phyloP scores from a whole-genome alignment of 768 basidiomycete species.

The Clavulina sp. region DNA sequence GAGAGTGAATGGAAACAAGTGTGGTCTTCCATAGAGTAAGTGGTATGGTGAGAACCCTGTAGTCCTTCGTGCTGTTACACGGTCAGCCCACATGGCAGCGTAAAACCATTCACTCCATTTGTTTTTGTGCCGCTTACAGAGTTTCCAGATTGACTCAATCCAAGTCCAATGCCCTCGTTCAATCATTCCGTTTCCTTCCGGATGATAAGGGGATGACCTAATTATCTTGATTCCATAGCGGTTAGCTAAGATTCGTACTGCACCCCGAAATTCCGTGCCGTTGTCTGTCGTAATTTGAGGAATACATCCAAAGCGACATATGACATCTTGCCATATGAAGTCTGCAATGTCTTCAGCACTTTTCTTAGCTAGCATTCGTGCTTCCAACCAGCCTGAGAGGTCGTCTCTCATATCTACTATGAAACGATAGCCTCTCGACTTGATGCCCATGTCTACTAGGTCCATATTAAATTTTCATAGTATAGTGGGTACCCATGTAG shows the following conservation, averaged over 20 bases:
- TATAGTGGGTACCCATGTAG: not conserved
- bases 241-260: not conserved
- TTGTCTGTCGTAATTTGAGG: not conserved
- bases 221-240: not conserved
- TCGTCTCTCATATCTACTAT: not conserved
- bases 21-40: slow-evolving; percentile 7
- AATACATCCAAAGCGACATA: not conserved
- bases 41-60: slow-evolving; percentile 21
- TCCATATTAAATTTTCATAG: not conserved
- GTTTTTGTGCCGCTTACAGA: not conserved
- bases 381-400: not conserved
- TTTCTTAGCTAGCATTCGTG: not conserved
- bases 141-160: not conserved
- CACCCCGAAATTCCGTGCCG: not conserved
- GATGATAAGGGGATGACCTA: not conserved
- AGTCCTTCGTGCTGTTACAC: slow-evolving; percentile 14
- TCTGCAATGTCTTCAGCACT: not conserved
- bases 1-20: not conserved
- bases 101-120: slow-evolving; percentile 20
- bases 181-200: not conserved
- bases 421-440: not conserved
- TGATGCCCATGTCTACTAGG: not conserved
- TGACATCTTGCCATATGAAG: not conserved
- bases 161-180: not conserved
- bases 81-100: slow-evolving; percentile 16